These are phyloP conservation scores for Penicillium atrosanguineum DNA, from an alignment of 495 filamentous ascomycete species.

Conservation along the genomic window DNA sequence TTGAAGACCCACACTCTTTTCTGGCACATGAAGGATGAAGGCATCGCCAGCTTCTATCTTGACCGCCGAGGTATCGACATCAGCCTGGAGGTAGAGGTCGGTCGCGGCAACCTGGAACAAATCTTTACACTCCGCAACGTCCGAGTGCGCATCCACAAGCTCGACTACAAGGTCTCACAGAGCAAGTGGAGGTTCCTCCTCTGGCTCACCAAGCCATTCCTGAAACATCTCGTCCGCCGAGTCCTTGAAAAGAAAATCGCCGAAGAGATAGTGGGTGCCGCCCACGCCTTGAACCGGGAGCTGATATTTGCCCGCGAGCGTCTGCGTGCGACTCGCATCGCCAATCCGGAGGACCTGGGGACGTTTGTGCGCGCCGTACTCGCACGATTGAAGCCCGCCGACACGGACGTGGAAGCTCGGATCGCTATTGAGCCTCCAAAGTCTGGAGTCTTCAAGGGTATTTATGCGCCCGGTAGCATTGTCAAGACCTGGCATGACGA, in stretches of 20 bases:
- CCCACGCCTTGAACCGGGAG: conserved; percentile 78
- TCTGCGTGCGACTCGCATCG: conserved; percentile 78
- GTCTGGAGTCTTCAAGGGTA: conserved; percentile 70
- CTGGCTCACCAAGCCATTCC: conserved; percentile 82
- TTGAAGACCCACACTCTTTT: conserved; percentile 63
- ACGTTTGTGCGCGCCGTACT: conserved; percentile 82
- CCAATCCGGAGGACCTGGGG: conserved; percentile 72
- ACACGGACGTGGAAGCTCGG: conserved; percentile 69
- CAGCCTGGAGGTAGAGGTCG: conserved; percentile 76
- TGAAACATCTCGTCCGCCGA: conserved; percentile 76
- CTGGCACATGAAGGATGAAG: conserved; percentile 70
- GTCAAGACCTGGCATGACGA: conserved; percentile 86
- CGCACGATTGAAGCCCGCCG: conserved; percentile 66
- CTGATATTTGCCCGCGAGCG: conserved; percentile 82
- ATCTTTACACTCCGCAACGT: conserved; percentile 76
- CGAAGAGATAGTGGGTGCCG: conserved; percentile 60
- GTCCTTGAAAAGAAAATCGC: conserved; percentile 78
- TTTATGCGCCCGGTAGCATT: conserved; percentile 85
- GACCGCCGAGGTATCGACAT: conserved; percentile 87
- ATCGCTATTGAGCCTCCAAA: conserved; percentile 64
- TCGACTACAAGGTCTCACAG: conserved; percentile 71
- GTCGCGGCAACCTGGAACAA: conserved; percentile 68
- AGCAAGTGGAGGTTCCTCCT: conserved; percentile 72
- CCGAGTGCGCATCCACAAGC: conserved; percentile 78
- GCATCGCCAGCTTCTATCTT: conserved; percentile 78